Percentiles rank a stretch among this genome's conserved stretches.
Conservation (phyloP, 148 eudicot species). For the Polygonum maritimum region DNA sequence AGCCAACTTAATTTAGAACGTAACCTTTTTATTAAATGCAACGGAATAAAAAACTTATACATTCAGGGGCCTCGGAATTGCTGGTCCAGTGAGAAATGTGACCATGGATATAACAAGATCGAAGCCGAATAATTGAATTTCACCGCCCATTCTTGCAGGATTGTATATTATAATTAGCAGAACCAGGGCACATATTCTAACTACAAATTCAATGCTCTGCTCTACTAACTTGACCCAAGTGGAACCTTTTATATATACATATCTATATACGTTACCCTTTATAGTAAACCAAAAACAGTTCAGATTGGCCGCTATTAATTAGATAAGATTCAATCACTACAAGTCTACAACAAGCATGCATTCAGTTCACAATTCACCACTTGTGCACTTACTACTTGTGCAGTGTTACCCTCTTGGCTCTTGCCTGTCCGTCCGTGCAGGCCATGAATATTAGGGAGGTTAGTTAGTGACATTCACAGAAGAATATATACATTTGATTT, state of each 20-base stretch:
- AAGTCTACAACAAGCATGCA: background rate
- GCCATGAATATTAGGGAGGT: background rate
- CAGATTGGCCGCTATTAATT: background rate
- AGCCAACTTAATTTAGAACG: background rate
- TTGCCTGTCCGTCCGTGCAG: background rate
- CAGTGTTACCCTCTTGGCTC: background rate
- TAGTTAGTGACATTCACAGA: background rate
- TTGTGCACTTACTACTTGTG: background rate
- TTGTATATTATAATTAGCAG: background rate
- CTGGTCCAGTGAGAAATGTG: too few relatives aligned
- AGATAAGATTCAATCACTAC: background rate
- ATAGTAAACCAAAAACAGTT: background rate
- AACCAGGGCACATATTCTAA: background rate
- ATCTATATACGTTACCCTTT: background rate
- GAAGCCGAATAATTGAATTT: background rate
- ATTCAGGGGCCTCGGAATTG: too few relatives aligned
- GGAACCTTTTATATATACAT: background rate
- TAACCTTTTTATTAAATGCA: too few relatives aligned
- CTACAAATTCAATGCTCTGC: background rate
- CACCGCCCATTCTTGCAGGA: background rate
- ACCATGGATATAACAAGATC: background rate
- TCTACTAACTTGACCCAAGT: background rate
- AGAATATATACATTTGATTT: background rate
- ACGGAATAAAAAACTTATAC: too few relatives aligned
- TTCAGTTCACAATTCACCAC: background rate